Evolutionary conservation across 345 rosid species (phyloP).

Genomic region (Cardiospermum halicacabum): DNA sequence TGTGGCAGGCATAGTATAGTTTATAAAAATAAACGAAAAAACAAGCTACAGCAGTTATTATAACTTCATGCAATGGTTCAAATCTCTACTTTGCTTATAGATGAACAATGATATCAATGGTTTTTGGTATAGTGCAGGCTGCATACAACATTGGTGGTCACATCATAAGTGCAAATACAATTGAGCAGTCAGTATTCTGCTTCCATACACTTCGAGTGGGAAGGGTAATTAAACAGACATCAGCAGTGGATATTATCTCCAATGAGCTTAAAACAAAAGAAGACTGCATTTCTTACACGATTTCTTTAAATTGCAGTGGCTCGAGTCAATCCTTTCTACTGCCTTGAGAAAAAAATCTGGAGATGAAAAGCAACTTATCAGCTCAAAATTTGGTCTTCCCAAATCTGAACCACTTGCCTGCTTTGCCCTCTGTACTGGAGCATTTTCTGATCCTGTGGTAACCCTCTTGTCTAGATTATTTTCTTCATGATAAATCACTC

Average conservation of each 20-base stretch:
- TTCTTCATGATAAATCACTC: neutral
- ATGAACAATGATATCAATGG: constrained; percentile 20
- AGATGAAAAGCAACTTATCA: constrained; percentile 57
- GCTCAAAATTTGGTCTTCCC: constrained; percentile 54
- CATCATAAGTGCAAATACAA: constrained; percentile 70
- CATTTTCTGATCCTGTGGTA: constrained; percentile 88
- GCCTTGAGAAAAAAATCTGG: constrained; percentile 68
- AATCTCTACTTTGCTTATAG: neutral
- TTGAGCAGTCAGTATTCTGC: constrained; percentile 78
- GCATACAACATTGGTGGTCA: constrained; percentile 85
- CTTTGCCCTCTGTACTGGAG: constrained; percentile 85
- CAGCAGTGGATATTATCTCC: neutral
- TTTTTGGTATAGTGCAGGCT: constrained; percentile 66
- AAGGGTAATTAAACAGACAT: constrained; percentile 39
- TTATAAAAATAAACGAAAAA: neutral
- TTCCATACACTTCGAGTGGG: constrained; percentile 67
- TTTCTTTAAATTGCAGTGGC: constrained; percentile 53
- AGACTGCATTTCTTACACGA: neutral
- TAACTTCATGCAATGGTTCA: neutral
- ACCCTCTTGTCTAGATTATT: constrained; percentile 8
- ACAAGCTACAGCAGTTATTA: neutral
- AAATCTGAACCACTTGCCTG: constrained; percentile 57
- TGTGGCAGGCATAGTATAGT: neutral
- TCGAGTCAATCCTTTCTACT: constrained; percentile 70
- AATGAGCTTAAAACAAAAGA: neutral